Percentiles rank a stretch among this genome's conserved stretches.
Evolutionary conservation across 2,329 filamentous ascomycete genomes (phyloP).

Genomic region (Ophiostoma fasciatum): DNA sequence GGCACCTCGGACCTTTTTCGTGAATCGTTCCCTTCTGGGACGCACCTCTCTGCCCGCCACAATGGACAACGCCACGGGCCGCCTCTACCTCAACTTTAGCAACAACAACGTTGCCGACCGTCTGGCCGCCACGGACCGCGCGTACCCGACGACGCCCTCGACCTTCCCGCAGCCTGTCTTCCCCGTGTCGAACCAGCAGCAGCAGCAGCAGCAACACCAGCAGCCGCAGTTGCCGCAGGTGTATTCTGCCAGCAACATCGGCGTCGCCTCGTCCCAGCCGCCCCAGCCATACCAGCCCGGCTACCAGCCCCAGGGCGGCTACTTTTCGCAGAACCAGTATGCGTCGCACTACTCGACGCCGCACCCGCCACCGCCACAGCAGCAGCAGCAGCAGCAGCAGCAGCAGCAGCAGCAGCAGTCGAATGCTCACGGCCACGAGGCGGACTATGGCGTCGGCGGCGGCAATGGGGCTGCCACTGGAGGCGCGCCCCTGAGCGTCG

Average conservation of each 20-base stretch:
- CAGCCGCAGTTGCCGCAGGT: too few species aligned
- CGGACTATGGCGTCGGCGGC: conserved; percentile 3
- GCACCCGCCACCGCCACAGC: conserved; percentile 10
- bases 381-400: conserved; percentile 17
- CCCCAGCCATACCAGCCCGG: conserved; percentile 30
- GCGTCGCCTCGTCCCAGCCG: conserved; percentile 26
- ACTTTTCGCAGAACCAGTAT: conserved; percentile 43
- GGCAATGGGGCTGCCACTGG: too few species aligned
- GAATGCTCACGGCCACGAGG: conserved; percentile 2
- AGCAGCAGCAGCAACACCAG: conserved; percentile 16
- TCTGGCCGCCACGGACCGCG: conserved; percentile 47
- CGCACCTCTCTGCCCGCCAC: too few species aligned
- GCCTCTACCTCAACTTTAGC: conserved; percentile 51
- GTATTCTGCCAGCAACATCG: conserved; percentile 27
- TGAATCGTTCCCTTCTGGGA: too few species aligned
- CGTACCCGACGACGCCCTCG: conserved; percentile 80
- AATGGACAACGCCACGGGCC: conserved; percentile 44
- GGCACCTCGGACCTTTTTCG: too few species aligned
- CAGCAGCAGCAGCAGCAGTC: conserved; percentile 17
- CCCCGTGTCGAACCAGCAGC: conserved; percentile 25
- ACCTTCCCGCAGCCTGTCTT: conserved; percentile 89
- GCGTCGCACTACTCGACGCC: conserved; percentile 14
- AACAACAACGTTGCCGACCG: conserved; percentile 43
- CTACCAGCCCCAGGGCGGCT: conserved; percentile 29
- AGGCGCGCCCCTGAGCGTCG: conserved; percentile 12